Conservation (phyloP, 106 monocot genomes). For the Narthecium ossifragum region DNA sequence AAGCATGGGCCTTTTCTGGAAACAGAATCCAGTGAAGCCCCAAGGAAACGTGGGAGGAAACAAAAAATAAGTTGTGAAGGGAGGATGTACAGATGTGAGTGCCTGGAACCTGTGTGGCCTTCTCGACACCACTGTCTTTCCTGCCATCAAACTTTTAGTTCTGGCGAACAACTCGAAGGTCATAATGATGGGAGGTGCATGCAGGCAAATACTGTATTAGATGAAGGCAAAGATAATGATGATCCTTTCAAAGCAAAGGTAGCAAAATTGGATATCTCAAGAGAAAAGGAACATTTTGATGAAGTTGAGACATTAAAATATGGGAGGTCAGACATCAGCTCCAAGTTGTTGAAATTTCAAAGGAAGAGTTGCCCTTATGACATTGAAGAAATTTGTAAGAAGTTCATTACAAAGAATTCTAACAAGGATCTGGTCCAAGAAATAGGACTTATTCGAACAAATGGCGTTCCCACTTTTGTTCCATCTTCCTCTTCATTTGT, state of each 20-base stretch:
- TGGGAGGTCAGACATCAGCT: conserved; percentile 29
- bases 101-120: conserved; percentile 90
- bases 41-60: conserved; percentile 59
- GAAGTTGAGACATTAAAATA: conserved; percentile 17
- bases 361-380: conserved; percentile 66
- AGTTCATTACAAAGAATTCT: conserved; percentile 55
- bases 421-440: conserved; percentile 78
- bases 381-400: conserved; percentile 56
- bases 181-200: conserved; percentile 71
- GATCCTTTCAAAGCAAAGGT: conserved; percentile 37
- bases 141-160: conserved; percentile 71
- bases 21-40: conserved; percentile 35
- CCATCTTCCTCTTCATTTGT: conserved; percentile 12
- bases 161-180: conserved; percentile 39
- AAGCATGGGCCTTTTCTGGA: conserved; percentile 72
- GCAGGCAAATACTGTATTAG: conserved; percentile 13
- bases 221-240: conserved; percentile 48
- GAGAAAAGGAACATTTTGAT: conserved; percentile 36
- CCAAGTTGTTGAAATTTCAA: conserved; percentile 22
- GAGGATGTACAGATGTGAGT: conserved; percentile 85
- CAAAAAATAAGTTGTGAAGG: conserved; percentile 44
- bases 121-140: conserved; percentile 75
- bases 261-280: conserved; percentile 26
- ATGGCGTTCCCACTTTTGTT: conserved; percentile 62
- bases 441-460: conserved; percentile 81